Conservation (phyloP, 2,329 filamentous ascomycete species). For the Volutella citrinella region DNA sequence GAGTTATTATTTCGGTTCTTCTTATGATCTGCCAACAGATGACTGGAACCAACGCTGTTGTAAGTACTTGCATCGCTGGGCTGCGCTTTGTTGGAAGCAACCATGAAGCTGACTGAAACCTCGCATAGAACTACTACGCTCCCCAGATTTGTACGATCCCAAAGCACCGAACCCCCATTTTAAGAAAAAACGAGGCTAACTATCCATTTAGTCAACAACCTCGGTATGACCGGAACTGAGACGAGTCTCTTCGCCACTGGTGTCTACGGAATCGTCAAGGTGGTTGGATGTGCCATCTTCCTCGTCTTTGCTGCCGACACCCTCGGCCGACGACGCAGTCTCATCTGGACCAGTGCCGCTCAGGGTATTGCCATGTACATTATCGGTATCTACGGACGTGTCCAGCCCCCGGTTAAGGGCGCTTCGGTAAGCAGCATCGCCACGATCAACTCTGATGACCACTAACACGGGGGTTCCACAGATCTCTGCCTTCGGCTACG, state of each 20-base stretch:
- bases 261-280: slow-evolving; percentile 71
- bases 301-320: slow-evolving; percentile 67
- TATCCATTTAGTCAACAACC: no score
- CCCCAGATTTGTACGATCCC: slow-evolving; percentile 72
- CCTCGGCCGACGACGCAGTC: slow-evolving; percentile 58
- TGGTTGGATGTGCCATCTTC: slow-evolving; percentile 60
- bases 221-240: slow-evolving; percentile 56
- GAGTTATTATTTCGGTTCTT: slow-evolving; percentile 59
- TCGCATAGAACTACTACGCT: slow-evolving; percentile 59
- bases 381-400: slow-evolving; percentile 67
- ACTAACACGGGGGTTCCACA: slow-evolving; percentile 14
- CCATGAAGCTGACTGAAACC: no score
- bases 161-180: no score
- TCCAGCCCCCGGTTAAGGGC: slow-evolving; percentile 54
- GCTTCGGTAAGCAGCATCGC: slow-evolving; percentile 33
- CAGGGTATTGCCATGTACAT: slow-evolving; percentile 65
- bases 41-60: slow-evolving; percentile 52
- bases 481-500: slow-evolving; percentile 64
- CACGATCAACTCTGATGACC: no score
- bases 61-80: slow-evolving; percentile 10
- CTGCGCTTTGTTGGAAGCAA: no score
- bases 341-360: slow-evolving; percentile 63
- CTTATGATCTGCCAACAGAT: slow-evolving; percentile 70
- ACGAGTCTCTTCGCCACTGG: slow-evolving; percentile 69
- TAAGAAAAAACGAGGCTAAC: no score